Evolutionary conservation across 2,329 filamentous ascomycete species (phyloP).

Genomic region (Coleophoma eucalyptorum): DNA sequence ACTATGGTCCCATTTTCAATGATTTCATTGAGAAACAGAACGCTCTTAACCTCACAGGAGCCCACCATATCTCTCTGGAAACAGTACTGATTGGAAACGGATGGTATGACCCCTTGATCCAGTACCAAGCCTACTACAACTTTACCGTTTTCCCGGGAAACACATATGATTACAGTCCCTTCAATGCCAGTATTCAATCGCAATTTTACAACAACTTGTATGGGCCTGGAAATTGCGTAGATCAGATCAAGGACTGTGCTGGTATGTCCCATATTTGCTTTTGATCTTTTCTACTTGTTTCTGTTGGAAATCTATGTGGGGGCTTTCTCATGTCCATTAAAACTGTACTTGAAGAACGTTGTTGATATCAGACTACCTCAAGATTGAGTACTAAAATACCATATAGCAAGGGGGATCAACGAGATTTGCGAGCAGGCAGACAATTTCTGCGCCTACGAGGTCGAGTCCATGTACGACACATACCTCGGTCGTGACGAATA

Average conservation of each 20-base stretch:
- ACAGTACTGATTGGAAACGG: slow-evolving; percentile 53
- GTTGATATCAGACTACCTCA: too few relatives aligned
- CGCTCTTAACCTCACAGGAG: slow-evolving; percentile 41
- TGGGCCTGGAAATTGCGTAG: slow-evolving; percentile 56
- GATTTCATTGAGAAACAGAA: slow-evolving; percentile 59
- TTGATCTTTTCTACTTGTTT: background rate
- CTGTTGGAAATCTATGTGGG: too few relatives aligned
- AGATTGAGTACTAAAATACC: too few relatives aligned
- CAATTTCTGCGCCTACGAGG: slow-evolving; percentile 48
- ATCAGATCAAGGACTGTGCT: slow-evolving; percentile 52
- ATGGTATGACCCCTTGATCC: slow-evolving; percentile 52
- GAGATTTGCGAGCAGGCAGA: slow-evolving; percentile 50
- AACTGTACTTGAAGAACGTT: too few relatives aligned
- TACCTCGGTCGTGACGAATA: slow-evolving; percentile 53
- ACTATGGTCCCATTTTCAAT: slow-evolving; percentile 57
- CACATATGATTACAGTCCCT: slow-evolving; percentile 51
- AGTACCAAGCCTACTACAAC: slow-evolving; percentile 55
- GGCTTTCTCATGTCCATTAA: too few relatives aligned
- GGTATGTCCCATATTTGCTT: background rate
- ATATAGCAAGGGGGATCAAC: slow-evolving; percentile 38
- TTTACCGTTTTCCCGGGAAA: slow-evolving; percentile 52
- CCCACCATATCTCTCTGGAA: slow-evolving; percentile 42
- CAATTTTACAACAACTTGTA: slow-evolving; percentile 57
- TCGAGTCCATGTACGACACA: slow-evolving; percentile 48
- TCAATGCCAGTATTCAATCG: slow-evolving; percentile 42